These are phyloP conservation scores for Globisporangium cylindrosporum DNA, from an alignment of 352 stramenopile species.

Conservation along the genomic window DNA sequence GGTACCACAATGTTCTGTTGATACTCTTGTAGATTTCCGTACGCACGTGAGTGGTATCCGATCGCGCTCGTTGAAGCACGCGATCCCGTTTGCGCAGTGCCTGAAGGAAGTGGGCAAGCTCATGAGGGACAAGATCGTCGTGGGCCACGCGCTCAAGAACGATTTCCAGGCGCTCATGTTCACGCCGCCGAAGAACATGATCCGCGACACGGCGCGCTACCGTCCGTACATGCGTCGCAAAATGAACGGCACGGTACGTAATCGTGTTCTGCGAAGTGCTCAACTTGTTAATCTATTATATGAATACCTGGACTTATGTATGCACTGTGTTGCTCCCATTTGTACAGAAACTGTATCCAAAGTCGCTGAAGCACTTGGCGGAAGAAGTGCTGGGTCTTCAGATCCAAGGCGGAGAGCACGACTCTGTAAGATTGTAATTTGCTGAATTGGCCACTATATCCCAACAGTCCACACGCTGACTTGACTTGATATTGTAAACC, in stretches of 20 bases:
- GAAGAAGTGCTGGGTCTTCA: constrained; percentile 59
- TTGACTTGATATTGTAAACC: background rate
- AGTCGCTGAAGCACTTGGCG: constrained; percentile 75
- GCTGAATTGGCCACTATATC: no score
- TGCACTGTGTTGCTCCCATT: constrained; percentile 1
- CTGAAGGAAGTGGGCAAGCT: constrained; percentile 82
- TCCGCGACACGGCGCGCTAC: constrained; percentile 83
- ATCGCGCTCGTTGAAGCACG: constrained; percentile 60
- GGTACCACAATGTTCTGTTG: background rate
- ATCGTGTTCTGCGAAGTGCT: background rate
- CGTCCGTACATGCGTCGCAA: constrained; percentile 85
- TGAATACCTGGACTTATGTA: background rate
- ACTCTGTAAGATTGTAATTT: constrained; percentile 52
- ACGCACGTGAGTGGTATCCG: constrained; percentile 86
- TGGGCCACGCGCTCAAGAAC: constrained; percentile 82
- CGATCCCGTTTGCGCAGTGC: constrained; percentile 78
- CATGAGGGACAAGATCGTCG: constrained; percentile 77
- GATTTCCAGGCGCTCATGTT: constrained; percentile 89
- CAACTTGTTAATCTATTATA: background rate
- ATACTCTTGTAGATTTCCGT: constrained; percentile 51
- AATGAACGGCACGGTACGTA: constrained; percentile 73
- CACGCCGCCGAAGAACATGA: constrained; percentile 70
- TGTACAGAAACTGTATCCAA: constrained; percentile 79
- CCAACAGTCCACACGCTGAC: background rate
- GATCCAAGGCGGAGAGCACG: constrained; percentile 84